phyloP scores from a whole-genome alignment of 306 rosid species.

The Cyamopsis tetragonoloba region DNA sequence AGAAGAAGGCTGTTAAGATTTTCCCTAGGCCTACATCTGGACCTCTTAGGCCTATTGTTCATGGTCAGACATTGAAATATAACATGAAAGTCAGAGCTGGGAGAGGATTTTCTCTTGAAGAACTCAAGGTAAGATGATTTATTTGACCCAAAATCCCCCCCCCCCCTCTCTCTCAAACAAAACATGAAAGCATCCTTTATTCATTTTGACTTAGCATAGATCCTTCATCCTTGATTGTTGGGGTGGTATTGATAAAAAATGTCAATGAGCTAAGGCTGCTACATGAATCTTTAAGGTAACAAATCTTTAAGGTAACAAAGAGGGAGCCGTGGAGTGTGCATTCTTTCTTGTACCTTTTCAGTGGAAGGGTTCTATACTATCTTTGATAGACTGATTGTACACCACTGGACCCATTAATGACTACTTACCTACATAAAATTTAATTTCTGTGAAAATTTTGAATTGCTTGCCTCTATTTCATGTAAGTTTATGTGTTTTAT shows the following conservation, averaged over 20 bases:
- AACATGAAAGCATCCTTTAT: not conserved
- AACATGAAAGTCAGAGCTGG: slow-evolving; percentile 65
- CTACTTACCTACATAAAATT: not conserved
- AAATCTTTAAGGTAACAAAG: not conserved
- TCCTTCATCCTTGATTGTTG: not conserved
- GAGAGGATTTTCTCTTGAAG: slow-evolving; percentile 53
- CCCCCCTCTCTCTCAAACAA: too few relatives aligned
- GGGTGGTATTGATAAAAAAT: not conserved
- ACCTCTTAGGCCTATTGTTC: slow-evolving; percentile 55
- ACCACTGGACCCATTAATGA: not conserved
- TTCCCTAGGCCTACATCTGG: slow-evolving; percentile 60
- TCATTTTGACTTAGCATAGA: not conserved
- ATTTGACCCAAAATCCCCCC: not conserved
- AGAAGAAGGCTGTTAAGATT: slow-evolving; percentile 58
- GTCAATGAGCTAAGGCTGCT: not conserved
- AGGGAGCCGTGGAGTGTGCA: not conserved
- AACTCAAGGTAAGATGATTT: slow-evolving; percentile 40
- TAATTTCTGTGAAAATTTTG: not conserved
- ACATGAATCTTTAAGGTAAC: not conserved
- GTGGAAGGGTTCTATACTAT: not conserved
- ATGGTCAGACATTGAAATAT: slow-evolving; percentile 59
- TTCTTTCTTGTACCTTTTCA: not conserved
- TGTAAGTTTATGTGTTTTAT: not conserved
- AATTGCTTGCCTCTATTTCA: not conserved
- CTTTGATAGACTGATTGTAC: not conserved